These are phyloP conservation scores for Ambrosia hybrid DNA, from an alignment of 140 eudicot genomes.

Conservation along the genomic window DNA sequence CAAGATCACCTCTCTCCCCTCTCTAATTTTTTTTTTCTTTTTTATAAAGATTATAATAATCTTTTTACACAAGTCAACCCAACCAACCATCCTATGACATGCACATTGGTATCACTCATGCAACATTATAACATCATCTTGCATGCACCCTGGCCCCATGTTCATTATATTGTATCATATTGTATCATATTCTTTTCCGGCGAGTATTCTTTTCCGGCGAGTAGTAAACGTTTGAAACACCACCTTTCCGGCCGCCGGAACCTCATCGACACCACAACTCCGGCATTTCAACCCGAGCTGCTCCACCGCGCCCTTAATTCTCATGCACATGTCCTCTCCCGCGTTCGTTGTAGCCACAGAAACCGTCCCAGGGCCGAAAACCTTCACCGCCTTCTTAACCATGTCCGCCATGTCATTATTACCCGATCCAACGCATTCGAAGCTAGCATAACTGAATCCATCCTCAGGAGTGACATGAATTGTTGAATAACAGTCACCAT, in stretches of 20 bases:
- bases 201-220: too few relatives aligned
- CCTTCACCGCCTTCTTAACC: constrained; percentile 61
- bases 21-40: constrained; percentile 20
- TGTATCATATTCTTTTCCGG: constrained; percentile 47
- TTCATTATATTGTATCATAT: background rate
- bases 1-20: constrained; percentile 32
- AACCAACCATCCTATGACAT: constrained; percentile 46
- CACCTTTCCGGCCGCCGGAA: constrained; percentile 68
- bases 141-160: constrained; percentile 25
- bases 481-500: constrained; percentile 67
- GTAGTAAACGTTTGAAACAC: constrained; percentile 76
- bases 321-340: constrained; percentile 42
- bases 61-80: constrained; percentile 74
- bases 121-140: constrained; percentile 36
- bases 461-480: constrained; percentile 93
- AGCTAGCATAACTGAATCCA: constrained; percentile 85
- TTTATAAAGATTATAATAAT: constrained; percentile 13
- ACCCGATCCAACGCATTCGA: constrained; percentile 62
- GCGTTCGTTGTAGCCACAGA: constrained; percentile 65
- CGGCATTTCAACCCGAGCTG: constrained; percentile 71
- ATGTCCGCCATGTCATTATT: constrained; percentile 36
- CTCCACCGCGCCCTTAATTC: constrained; percentile 53
- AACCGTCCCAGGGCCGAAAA: constrained; percentile 66
- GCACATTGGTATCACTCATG: constrained; percentile 51
- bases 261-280: constrained; percentile 59